Conservation (phyloP, 164 flowering plant genomes). For the Chimonanthus praecox region DNA sequence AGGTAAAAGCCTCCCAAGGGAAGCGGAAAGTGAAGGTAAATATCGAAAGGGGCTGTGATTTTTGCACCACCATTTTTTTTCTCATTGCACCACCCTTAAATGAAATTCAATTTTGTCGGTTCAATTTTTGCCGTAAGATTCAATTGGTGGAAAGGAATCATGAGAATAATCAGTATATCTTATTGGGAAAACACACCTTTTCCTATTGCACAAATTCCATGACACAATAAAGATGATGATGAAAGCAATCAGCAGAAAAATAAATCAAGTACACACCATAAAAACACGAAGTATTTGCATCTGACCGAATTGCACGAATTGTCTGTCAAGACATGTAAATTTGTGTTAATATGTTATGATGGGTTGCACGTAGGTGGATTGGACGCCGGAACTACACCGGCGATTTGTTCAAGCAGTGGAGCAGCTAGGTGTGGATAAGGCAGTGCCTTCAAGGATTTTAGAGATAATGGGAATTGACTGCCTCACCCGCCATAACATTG, state of each 20-base stretch:
- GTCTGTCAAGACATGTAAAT: background rate
- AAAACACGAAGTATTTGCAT: too few species aligned
- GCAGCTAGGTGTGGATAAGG: conserved; percentile 96
- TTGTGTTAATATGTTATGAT: conserved; percentile 8
- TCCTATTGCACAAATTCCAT: background rate
- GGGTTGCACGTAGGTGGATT: conserved; percentile 77
- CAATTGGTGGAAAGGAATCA: background rate
- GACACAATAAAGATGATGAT: too few species aligned
- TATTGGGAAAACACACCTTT: background rate
- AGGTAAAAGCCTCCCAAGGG: conserved; percentile 39
- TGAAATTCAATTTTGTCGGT: background rate
- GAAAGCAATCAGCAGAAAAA: too few species aligned
- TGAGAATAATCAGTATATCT: background rate
- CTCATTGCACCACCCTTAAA: background rate
- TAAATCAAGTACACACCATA: too few species aligned
- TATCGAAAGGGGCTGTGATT: background rate
- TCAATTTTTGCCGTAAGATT: background rate
- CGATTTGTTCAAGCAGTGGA: conserved; percentile 97
- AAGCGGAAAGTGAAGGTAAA: conserved; percentile 61
- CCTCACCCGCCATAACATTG: conserved; percentile 97
- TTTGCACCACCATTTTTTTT: too few species aligned
- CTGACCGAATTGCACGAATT: background rate
- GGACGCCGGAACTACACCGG: conserved; percentile 96
- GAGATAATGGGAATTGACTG: conserved; percentile 97
- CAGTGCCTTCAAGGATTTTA: conserved; percentile 91